These are phyloP conservation scores for Trichoderma sp. DNA, from an alignment of 2,329 filamentous ascomycete species.

Conservation along the genomic window DNA sequence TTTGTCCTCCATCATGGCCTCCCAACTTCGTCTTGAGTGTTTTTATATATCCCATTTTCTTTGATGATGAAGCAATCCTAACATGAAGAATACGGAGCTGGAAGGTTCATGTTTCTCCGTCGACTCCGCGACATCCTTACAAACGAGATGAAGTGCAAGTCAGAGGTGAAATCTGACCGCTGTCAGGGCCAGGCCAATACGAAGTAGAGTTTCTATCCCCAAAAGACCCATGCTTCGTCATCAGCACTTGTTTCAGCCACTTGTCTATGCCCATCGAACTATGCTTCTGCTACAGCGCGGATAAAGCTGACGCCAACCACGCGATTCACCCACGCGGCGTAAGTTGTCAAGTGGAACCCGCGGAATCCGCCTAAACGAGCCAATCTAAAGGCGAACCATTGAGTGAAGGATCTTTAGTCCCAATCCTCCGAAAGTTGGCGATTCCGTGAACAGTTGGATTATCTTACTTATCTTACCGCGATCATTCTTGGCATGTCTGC, in stretches of 20 bases:
- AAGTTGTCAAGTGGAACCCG: neutral
- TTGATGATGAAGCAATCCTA: neutral
- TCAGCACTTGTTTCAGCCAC: conserved; percentile 17
- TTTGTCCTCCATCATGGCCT: neutral
- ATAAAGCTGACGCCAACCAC: conserved; percentile 4
- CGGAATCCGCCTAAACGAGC: conserved; percentile 7
- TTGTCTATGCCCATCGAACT: neutral
- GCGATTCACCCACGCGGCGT: neutral
- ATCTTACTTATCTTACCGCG: neutral
- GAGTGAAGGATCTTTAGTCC: neutral
- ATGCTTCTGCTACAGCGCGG: neutral
- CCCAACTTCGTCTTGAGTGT: neutral
- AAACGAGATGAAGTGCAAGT: neutral
- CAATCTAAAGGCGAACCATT: neutral
- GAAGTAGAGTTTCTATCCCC: neutral
- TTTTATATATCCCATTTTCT: conserved; percentile 13
- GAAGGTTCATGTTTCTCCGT: neutral
- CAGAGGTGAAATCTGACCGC: neutral
- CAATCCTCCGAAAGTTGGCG: neutral
- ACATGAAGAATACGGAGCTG: neutral
- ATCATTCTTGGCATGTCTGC: neutral
- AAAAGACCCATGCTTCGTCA: neutral
- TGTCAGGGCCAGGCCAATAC: neutral
- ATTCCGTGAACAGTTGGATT: neutral
- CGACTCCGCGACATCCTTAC: neutral